phyloP scores from a whole-genome alignment of 768 basidiomycete species.

The Rubroboletus satanas region DNA sequence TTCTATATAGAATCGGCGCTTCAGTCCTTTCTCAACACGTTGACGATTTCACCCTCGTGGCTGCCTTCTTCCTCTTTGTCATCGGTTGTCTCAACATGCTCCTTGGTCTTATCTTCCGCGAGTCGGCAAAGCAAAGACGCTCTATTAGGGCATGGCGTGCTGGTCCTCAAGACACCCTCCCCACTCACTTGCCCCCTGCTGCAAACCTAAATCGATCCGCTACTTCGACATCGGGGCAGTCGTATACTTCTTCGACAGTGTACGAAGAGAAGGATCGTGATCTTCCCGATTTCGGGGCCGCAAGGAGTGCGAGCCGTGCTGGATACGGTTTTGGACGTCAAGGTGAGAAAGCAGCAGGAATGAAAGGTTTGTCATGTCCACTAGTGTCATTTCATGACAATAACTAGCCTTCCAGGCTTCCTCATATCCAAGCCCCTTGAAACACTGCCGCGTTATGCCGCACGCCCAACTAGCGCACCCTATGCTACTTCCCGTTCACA shows the following conservation, averaged over 20 bases:
- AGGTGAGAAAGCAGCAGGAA: slow-evolving; percentile 67
- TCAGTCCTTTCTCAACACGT: slow-evolving; percentile 75
- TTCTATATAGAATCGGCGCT: slow-evolving; percentile 53
- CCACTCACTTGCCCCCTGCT: slow-evolving; percentile 35
- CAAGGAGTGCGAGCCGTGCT: slow-evolving; percentile 34
- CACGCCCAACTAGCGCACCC: slow-evolving; percentile 32
- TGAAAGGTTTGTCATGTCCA: slow-evolving; percentile 41
- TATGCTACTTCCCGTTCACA: slow-evolving; percentile 20
- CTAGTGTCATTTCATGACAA: background rate
- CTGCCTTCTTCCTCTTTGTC: slow-evolving; percentile 89
- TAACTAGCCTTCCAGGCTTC: slow-evolving; percentile 37
- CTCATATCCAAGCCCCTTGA: slow-evolving; percentile 61
- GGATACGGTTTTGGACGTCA: slow-evolving; percentile 79
- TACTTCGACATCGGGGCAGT: slow-evolving; percentile 22
- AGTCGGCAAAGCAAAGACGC: slow-evolving; percentile 56
- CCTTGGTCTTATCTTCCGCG: slow-evolving; percentile 68
- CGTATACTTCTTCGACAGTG: slow-evolving; percentile 26
- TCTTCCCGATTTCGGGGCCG: slow-evolving; percentile 20
- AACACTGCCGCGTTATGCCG: slow-evolving; percentile 55
- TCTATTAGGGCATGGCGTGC: slow-evolving; percentile 64
- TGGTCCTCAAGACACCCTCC: slow-evolving; percentile 48
- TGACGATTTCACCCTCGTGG: slow-evolving; percentile 83
- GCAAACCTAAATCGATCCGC: slow-evolving; percentile 24
- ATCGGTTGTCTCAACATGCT: slow-evolving; percentile 87
- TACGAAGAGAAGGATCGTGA: slow-evolving; percentile 29